Base-by-base conservation (phyloP, 2,329 filamentous ascomycete genomes). In the Golovinomyces cichoracearum region DNA sequence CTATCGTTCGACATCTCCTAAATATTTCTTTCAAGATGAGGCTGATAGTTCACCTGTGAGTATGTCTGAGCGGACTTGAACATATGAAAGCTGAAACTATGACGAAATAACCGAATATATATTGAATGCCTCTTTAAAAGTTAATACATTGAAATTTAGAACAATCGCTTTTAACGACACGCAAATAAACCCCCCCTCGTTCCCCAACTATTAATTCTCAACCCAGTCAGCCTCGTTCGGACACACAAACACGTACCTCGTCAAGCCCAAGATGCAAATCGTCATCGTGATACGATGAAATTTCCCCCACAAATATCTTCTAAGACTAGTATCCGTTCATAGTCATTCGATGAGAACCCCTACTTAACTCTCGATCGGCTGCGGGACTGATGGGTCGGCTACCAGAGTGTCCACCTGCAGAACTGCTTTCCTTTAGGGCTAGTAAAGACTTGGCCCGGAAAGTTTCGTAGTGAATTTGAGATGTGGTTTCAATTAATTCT, bases 381-480 rank as follows among this genome's bases (percentile, higher is more conserved):
- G 85, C 74, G 52, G 90, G 90, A 64, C 83, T 93, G 71, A 98
- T 98, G 61, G 90, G 90, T 64, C 88, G 75, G 70, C 83, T 90
- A 56, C 79, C 76, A 58, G 77, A 65, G 69, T 77, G 72, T 53
- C 63, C 61, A 50, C 68, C 69, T 56, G 84, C 82, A 57, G 84
- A 83, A 62, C 83, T 93, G 73, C 82, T 93, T 72, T 98, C 90
- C 77, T 95, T 98, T 64, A 98, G 74, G 50, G 90, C 90, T 62
- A 98, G 70, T 60, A 98, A 72, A 68, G 98, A 90, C 78, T 98
- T 98, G 61, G 90, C 86, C 67, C 90, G 86, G 86, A 98, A 98
- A 51, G 85, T 93, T 73, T 98, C 90, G 73, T 98, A 98, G 74
- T 98, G 90, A 67, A 94, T 98, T 72, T 98, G 90, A 58, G 86